A percentile compares a stretch with the other conserved stretches of the same genome.
These are phyloP conservation scores for Epipyxis sp. DNA, from an alignment of 108 stramenopile species.

Conservation along the genomic window DNA sequence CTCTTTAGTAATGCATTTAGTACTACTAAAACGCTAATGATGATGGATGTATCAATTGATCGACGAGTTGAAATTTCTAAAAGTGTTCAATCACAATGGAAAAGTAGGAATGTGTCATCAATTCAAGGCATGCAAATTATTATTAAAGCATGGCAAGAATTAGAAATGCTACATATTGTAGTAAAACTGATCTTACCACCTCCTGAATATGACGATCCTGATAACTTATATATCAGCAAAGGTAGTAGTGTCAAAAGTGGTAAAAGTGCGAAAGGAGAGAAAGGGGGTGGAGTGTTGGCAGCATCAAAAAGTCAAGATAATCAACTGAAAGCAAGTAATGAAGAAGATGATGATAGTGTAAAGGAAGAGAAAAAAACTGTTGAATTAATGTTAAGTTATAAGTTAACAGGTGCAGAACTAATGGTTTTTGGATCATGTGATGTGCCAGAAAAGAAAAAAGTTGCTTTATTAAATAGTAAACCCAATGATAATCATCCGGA, in stretches of 20 bases:
- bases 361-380: background rate
- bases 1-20: no score
- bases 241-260: background rate
- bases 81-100: background rate
- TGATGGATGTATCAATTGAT: conserved; percentile 8
- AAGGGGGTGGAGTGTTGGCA: no score
- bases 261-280: background rate
- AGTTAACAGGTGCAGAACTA: conserved; percentile 9
- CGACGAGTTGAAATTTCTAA: background rate
- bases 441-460: background rate
- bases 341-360: background rate
- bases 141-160: conserved; percentile 16
- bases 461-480: background rate
- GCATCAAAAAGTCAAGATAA: no score
- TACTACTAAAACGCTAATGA: background rate
- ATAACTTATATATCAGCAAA: background rate
- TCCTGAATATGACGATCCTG: background rate
- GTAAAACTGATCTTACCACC: conserved; percentile 4
- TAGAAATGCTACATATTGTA: background rate
- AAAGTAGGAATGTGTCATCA: background rate
- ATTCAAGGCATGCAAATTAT: background rate
- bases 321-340: background rate
- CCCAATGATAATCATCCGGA: background rate
- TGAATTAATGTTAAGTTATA: background rate
- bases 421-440: background rate